Evolutionary conservation across 2,329 filamentous ascomycete species (phyloP).

Genomic region (Colletotrichum liriopes): DNA sequence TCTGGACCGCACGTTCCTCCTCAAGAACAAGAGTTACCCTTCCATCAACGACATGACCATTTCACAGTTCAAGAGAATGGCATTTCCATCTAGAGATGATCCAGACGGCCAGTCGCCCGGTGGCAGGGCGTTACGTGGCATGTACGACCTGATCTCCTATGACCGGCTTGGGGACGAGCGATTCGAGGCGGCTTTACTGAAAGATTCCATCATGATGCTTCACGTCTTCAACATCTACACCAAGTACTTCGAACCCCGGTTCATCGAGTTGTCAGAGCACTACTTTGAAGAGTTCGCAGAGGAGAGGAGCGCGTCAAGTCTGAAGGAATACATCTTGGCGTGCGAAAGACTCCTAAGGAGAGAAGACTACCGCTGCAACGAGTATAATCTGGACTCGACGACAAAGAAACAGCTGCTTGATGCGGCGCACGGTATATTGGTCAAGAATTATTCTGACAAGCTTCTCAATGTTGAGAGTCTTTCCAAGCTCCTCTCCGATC

Average conservation of each 20-base stretch:
- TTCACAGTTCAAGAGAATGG: conserved; percentile 77
- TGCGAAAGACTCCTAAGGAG: conserved; percentile 78
- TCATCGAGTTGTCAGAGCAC: conserved; percentile 76
- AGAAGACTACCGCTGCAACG: conserved; percentile 84
- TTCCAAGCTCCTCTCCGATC: conserved; percentile 79
- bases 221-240: conserved; percentile 88
- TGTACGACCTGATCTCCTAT: conserved; percentile 82
- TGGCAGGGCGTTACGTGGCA: conserved; percentile 66
- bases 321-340: conserved; percentile 83
- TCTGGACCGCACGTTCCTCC: conserved; percentile 89
- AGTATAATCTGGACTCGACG: conserved; percentile 85
- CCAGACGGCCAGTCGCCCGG: conserved; percentile 50
- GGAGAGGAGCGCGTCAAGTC: conserved; percentile 71
- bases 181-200: conserved; percentile 78
- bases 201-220: conserved; percentile 84
- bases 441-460: conserved; percentile 77
- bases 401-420: conserved; percentile 85
- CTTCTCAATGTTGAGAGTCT: conserved; percentile 79
- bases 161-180: conserved; percentile 74
- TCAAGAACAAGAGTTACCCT: conserved; percentile 78
- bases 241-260: conserved; percentile 82
- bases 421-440: conserved; percentile 80
- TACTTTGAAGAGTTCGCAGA: conserved; percentile 82
- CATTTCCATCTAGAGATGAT: conserved; percentile 57
- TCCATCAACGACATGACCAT: conserved; percentile 89